Evolutionary conservation across 108 stramenopile genomes (phyloP), one percentile per base, ranked within the genome.

Genomic region (Bacterosira constricta): DNA sequence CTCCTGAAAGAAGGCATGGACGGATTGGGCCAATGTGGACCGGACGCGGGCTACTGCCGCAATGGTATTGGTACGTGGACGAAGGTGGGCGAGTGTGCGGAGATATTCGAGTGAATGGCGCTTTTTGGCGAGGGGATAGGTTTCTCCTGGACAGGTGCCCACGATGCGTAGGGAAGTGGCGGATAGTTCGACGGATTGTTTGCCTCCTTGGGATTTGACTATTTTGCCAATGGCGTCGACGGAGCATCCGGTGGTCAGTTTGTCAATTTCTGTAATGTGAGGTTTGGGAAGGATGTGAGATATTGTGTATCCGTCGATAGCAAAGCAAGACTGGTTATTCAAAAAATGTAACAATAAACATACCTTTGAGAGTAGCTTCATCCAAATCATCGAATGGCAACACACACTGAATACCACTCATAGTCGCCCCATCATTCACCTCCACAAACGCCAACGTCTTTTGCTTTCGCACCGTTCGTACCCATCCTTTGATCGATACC

Each of bases 81-180:
- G 90, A 36, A 99, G 81, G 85, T 99, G 99, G 17, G 97, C 97
- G 55, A 98, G 85, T 42, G 95, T 96, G 11, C 99, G 80, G 41
- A 99, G 84, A 73, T 97, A 99, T 83, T 99, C 99, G 11, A 97
- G 77, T 1, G 97, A 86, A 70, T 99, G 98, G 37, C 97, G 90
- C 71, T 99, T 99, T 85, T 99, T 99, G 46, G 98, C 98, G 27
- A 99, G 85, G 9, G 99, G 99, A 69, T 97, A 99, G 2, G 88
- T 81, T 38, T 96, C 96, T n/a, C 82, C 88, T 8, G 96, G 94
- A 84, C 97, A 98, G 12, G 68, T 73, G 3, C 99, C 99, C 18
- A 99, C 85, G 45, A 99, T 69, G 27, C 88, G 75, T 3, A 98
- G 61, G 39, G 80, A 83, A 1, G 86, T 69, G 6, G 93, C 97